Evolutionary conservation across 441 rosid genomes (phyloP).

Genomic region (Mallotus repandus): DNA sequence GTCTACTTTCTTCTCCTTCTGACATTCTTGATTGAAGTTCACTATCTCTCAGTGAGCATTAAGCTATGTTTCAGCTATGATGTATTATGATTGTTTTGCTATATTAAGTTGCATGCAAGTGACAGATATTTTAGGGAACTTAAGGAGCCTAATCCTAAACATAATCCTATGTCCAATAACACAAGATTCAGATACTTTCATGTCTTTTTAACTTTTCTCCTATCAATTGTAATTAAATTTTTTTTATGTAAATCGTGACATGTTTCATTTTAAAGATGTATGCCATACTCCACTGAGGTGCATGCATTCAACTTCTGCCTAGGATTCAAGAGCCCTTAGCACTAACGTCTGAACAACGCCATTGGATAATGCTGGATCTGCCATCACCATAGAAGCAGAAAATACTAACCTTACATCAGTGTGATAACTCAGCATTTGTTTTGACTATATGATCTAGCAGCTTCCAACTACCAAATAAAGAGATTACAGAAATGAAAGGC

Average conservation of each 20-base stretch:
- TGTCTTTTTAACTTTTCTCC: not conserved
- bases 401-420: conserved; percentile 1
- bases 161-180: not conserved
- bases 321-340: not conserved
- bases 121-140: conserved; percentile 5
- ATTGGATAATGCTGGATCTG: not conserved
- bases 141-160: not conserved
- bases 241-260: not conserved
- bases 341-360: not conserved
- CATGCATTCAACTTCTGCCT: not conserved
- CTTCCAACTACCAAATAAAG: not conserved
- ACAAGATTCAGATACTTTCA: not conserved
- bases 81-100: not conserved
- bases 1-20: not conserved
- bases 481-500: not conserved
- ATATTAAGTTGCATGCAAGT: too few relatives aligned
- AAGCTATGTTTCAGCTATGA: not conserved
- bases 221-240: not conserved
- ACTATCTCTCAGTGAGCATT: not conserved
- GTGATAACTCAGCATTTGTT: not conserved
- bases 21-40: not conserved
- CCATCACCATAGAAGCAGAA: not conserved
- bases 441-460: not conserved
- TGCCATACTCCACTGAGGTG: not conserved
- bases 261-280: not conserved